These are phyloP conservation scores for Sungouiozyma intestinalis DNA, from an alignment of 805 yeast genomes.

Conservation along the genomic window DNA sequence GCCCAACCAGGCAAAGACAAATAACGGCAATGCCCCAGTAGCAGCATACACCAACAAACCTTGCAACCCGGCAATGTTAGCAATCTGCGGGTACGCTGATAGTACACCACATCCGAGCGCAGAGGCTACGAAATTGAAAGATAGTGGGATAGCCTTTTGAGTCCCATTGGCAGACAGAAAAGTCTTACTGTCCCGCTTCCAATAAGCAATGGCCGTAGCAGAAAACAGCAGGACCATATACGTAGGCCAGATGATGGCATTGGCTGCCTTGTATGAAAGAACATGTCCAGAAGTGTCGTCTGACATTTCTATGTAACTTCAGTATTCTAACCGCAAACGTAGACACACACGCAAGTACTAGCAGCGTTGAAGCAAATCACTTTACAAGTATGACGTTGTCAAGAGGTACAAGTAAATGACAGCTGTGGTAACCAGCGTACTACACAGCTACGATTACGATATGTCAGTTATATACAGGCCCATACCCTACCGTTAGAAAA, in stretches of 20 bases:
- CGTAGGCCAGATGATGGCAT: slow-evolving; percentile 54
- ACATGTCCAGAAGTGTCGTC: background rate
- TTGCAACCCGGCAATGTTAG: slow-evolving; percentile 76
- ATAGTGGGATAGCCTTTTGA: slow-evolving; percentile 67
- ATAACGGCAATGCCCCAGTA: slow-evolving; percentile 74
- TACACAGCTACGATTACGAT: too few species aligned
- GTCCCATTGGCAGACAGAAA: slow-evolving; percentile 75
- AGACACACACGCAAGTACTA: too few species aligned
- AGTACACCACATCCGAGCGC: slow-evolving; percentile 90
- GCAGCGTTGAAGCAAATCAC: too few species aligned
- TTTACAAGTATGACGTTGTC: too few species aligned
- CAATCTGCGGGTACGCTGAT: slow-evolving; percentile 79
- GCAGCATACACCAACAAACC: slow-evolving; percentile 75
- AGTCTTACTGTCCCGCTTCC: slow-evolving; percentile 38
- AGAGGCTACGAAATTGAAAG: slow-evolving; percentile 83
- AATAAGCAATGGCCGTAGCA: slow-evolving; percentile 54
- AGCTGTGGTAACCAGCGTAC: too few species aligned
- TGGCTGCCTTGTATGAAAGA: slow-evolving; percentile 23
- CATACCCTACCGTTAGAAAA: background rate
- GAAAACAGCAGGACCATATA: slow-evolving; percentile 44
- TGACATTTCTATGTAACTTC: too few species aligned
- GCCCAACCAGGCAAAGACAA: slow-evolving; percentile 73
- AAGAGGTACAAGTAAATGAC: too few species aligned
- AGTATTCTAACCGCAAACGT: too few species aligned
- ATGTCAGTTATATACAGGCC: too few species aligned